These are phyloP conservation scores for Priceomyces castillae DNA, from an alignment of 805 yeast species.

Conservation along the genomic window DNA sequence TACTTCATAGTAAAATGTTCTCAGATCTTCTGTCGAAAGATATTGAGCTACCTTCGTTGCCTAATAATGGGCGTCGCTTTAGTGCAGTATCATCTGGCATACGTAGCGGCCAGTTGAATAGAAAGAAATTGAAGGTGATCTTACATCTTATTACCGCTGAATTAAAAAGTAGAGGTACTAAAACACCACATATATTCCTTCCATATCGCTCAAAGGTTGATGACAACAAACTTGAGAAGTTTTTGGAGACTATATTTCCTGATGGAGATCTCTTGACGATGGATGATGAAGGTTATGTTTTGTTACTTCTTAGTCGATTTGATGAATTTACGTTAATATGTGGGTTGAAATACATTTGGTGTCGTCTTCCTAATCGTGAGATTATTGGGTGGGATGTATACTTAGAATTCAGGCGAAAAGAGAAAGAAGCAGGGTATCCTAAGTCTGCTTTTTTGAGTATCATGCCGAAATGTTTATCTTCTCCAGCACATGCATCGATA, in stretches of 20 bases:
- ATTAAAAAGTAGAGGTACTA: conserved; percentile 64
- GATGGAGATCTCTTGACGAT: conserved; percentile 44
- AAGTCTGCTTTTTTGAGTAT: conserved; percentile 70
- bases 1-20: neutral
- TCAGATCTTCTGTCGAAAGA: conserved; percentile 1
- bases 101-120: conserved; percentile 43
- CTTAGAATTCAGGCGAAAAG: conserved; percentile 62
- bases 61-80: neutral
- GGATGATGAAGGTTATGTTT: conserved; percentile 35
- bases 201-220: conserved; percentile 74
- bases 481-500: conserved; percentile 86
- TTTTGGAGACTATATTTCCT: conserved; percentile 59
- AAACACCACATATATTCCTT: conserved; percentile 69
- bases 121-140: conserved; percentile 64
- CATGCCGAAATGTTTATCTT: conserved; percentile 80
- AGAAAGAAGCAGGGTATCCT: conserved; percentile 64
- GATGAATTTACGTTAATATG: conserved; percentile 73
- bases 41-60: conserved; percentile 10
- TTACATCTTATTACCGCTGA: conserved; percentile 72
- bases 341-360: conserved; percentile 82
- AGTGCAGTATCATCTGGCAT: conserved; percentile 9
- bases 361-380: conserved; percentile 74
- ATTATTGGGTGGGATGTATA: conserved; percentile 87
- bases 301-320: conserved; percentile 41
- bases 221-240: conserved; percentile 55